Evolutionary conservation across 495 filamentous ascomycete genomes (phyloP), one percentile per base, ranked within the genome.

Genomic region (Lophium mytilinum): DNA sequence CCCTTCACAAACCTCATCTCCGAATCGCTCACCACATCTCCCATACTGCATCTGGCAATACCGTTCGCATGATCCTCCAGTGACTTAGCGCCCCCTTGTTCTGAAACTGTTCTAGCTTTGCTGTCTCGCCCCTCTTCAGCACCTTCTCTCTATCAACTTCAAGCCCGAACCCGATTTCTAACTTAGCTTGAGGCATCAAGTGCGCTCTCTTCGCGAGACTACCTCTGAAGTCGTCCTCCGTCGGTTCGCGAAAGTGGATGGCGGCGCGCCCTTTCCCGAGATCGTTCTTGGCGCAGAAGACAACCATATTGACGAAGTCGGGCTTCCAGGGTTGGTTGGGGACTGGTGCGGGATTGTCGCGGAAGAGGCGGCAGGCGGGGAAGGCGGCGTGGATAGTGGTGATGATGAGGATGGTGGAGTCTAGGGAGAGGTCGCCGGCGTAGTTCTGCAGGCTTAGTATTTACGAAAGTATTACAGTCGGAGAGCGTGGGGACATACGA

Each of bases 271-370:
- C 55, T 37, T 48, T 49, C 1, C 49, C 66, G 12, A 70, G 61
- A 52, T 58, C 60, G 11, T 65, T 60, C 62, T 83, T 84, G 43
- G 77, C 79, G 72, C 86, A 90, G 65, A 88, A 88, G 50, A 89
- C 70, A n/a, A 88, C 87, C 79, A 96, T 87, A 73, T 98, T 98
- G 61, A 88, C 87, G 68, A 96, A 95, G 66, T 95, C 87, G 3
- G 63, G 56, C 12, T 40, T 37, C 21, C 24, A 37, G 60, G 57
- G 43, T 36, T 34, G 9, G 66, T 46, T 21, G 72, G 66, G 71
- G 0, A 65, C 65, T 1, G 73, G 52, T 12, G 75, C 73, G n/a
- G 78, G 77, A 34, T 80, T 75, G 69, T 98, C 93, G 54, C 93
- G 82, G 75, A 85, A 96, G 63, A 94, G 80, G 47, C 87, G 89